Percentiles rank a stretch among this genome's conserved stretches.
phyloP scores from a whole-genome alignment of 257 asterid species.

The Salvia rosmarinus region DNA sequence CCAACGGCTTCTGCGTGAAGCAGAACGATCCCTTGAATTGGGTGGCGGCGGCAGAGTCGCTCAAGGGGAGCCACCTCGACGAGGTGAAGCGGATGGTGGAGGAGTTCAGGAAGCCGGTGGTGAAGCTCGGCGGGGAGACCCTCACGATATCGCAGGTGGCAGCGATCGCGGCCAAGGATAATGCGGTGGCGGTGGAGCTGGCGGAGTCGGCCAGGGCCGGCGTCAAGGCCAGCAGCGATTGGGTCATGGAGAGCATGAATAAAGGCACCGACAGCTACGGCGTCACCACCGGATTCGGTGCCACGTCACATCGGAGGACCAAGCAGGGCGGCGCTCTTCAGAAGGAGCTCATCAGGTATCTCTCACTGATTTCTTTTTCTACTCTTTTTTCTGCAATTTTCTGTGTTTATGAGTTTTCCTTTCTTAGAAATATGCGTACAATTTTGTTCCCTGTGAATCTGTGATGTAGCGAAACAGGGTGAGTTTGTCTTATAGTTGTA shows the following conservation, averaged over 20 bases:
- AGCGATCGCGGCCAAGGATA: constrained; percentile 65
- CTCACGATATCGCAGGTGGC: constrained; percentile 85
- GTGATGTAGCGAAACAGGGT: background rate
- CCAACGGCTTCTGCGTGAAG: constrained; percentile 50
- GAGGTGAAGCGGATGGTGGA: constrained; percentile 88
- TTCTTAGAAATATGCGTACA: background rate
- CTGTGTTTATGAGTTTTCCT: too few species aligned
- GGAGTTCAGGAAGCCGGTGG: constrained; percentile 77
- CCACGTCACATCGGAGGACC: constrained; percentile 86
- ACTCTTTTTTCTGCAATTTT: background rate
- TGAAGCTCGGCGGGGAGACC: constrained; percentile 76
- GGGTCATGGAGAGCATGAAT: constrained; percentile 89
- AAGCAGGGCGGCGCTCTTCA: constrained; percentile 92
- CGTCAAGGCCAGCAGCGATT: constrained; percentile 93
- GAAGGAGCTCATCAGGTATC: constrained; percentile 80
- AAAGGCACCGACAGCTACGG: constrained; percentile 94
- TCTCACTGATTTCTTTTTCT: background rate
- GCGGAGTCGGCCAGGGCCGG: constrained; percentile 76
- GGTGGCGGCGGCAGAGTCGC: constrained; percentile 77
- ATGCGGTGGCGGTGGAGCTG: constrained; percentile 72
- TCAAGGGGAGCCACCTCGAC: constrained; percentile 82
- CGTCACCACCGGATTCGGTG: constrained; percentile 88
- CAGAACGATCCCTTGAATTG: constrained; percentile 78
- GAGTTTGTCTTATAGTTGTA: background rate
- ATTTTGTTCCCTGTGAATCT: too few species aligned